phyloP scores from a whole-genome alignment of 352 stramenopile species.

The Stephanocyclus meneghinianus region DNA sequence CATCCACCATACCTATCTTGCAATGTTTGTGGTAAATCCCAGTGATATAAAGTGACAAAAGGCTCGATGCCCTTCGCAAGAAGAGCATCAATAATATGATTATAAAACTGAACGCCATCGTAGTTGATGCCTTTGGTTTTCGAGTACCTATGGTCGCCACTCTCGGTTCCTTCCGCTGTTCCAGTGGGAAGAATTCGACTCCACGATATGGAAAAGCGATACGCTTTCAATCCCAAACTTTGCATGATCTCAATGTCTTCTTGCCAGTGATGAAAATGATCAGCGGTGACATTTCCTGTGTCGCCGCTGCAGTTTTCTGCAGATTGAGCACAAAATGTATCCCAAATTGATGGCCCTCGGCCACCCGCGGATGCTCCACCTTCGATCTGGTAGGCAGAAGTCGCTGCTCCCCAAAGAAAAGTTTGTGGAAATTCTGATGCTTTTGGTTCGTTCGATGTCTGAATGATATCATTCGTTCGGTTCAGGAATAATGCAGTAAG shows the following conservation, averaged over 20 bases:
- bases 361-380: conserved; percentile 86
- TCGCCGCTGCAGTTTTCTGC: conserved; percentile 73
- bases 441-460: not conserved
- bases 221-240: conserved; percentile 87
- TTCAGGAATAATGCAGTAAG: not conserved
- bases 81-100: conserved; percentile 88
- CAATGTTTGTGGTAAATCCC: conserved; percentile 89
- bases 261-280: conserved; percentile 89
- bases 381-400: conserved; percentile 91
- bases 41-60: conserved; percentile 94
- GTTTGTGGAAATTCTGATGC: conserved; percentile 39
- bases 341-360: conserved; percentile 89
- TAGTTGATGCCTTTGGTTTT: conserved; percentile 81
- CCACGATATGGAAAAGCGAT: conserved; percentile 92
- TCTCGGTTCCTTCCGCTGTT: conserved; percentile 25
- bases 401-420: conserved; percentile 88
- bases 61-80: conserved; percentile 85
- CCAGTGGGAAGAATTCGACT: conserved; percentile 88
- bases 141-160: conserved; percentile 22
- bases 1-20: conserved; percentile 86
- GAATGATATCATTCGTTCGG: not conserved
- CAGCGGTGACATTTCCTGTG: conserved; percentile 89
- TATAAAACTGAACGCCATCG: conserved; percentile 90
- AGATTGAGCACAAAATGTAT: conserved; percentile 87
- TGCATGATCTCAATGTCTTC: conserved; percentile 92